Evolutionary conservation across 345 rosid species (phyloP).

Genomic region (Adansonia digitata): DNA sequence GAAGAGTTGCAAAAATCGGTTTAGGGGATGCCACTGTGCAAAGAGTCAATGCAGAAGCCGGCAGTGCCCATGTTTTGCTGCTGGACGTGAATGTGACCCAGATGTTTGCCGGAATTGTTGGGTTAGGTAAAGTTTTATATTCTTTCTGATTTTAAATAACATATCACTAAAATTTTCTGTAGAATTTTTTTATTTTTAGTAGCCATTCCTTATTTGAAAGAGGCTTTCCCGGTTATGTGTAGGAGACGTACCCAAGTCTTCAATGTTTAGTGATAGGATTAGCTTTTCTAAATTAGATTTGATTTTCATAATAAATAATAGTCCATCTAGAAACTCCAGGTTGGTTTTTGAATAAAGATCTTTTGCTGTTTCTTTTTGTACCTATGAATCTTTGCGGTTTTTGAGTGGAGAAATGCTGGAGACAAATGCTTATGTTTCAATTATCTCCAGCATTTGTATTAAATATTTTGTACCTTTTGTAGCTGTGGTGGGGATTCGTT

Average conservation of each 20-base stretch:
- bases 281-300: not conserved
- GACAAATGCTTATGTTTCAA: slow-evolving; percentile 1
- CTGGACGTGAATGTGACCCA: slow-evolving; percentile 98
- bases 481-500: slow-evolving; percentile 76
- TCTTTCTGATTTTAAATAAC: not conserved
- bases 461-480: slow-evolving; percentile 20
- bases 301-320: not conserved
- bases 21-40: slow-evolving; percentile 99
- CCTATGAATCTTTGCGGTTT: not conserved
- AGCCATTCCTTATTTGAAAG: not conserved
- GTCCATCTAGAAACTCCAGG: not conserved
- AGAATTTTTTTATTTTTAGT: not conserved
- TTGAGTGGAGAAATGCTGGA: not conserved
- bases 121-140: slow-evolving; percentile 49
- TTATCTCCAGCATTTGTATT: slow-evolving; percentile 7
- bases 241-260: not conserved
- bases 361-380: not conserved
- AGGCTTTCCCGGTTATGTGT: not conserved
- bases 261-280: not conserved
- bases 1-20: slow-evolving; percentile 92
- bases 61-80: slow-evolving; percentile 99
- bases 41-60: slow-evolving; percentile 99
- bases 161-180: not conserved
- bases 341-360: not conserved
- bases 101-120: slow-evolving; percentile 93